Conservation (phyloP, 2,329 filamentous ascomycete species). For the Talaromyces sp. region DNA sequence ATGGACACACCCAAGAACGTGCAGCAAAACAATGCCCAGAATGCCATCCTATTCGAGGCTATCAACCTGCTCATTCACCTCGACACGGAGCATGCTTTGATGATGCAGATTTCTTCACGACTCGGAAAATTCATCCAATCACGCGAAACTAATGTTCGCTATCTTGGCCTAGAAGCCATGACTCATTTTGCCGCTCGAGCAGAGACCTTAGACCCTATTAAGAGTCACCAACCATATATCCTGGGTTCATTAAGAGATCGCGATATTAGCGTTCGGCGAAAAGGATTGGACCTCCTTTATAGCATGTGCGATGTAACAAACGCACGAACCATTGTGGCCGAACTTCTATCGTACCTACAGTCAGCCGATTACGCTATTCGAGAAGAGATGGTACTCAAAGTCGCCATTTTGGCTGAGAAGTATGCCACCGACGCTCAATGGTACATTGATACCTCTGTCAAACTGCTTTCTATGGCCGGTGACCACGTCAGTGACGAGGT, state of each 20-base stretch:
- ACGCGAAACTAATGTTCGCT: constrained; percentile 93
- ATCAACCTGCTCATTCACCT: constrained; percentile 98
- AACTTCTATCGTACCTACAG: constrained; percentile 89
- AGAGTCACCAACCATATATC: constrained; percentile 96
- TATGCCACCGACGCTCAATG: constrained; percentile 98
- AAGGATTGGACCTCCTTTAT: constrained; percentile 93
- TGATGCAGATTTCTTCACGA: constrained; percentile 90
- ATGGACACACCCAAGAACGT: constrained; percentile 97
- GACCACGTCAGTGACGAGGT: constrained; percentile 99
- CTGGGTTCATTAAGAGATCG: constrained; percentile 89
- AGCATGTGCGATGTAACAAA: constrained; percentile 99
- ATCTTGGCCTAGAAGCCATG: constrained; percentile 95
- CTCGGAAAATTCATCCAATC: constrained; percentile 96
- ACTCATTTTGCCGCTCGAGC: constrained; percentile 91
- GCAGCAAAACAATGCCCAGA: constrained; percentile 98
- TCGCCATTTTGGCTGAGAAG: constrained; percentile 96
- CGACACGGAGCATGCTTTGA: constrained; percentile 87
- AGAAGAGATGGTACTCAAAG: constrained; percentile 99
- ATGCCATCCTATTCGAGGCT: constrained; percentile 94
- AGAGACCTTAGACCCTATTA: constrained; percentile 94
- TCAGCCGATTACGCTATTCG: constrained; percentile 96
- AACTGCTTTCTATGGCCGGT: constrained; percentile 91
- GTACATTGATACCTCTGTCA: constrained; percentile 97
- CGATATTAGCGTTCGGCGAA: constrained; percentile 94
- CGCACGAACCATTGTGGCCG: constrained; percentile 85